A percentile compares a stretch with the other conserved stretches of the same genome.
Evolutionary conservation across 345 rosid genomes (phyloP).

Genomic region (Noccaea caerulescens): DNA sequence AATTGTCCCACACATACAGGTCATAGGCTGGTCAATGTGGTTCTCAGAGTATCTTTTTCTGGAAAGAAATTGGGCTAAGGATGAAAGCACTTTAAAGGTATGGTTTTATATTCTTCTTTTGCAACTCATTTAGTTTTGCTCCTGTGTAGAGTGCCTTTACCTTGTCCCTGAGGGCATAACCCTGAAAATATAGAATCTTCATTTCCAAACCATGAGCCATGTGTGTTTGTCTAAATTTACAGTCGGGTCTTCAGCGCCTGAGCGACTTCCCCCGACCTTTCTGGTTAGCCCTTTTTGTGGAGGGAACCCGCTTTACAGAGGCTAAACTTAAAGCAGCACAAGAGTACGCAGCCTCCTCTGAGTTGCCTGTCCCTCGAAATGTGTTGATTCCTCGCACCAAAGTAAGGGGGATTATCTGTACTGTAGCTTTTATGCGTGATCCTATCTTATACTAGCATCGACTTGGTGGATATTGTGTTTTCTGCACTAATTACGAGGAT

Average conservation of each 20-base stretch:
- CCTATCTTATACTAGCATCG: neutral
- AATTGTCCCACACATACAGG: conserved; percentile 52
- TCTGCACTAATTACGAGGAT: conserved; percentile 7
- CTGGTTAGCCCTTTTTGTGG: conserved; percentile 98
- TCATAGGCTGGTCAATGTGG: conserved; percentile 99
- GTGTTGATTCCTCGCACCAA: conserved; percentile 97
- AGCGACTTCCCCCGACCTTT: conserved; percentile 87
- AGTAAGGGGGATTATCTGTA: conserved; percentile 48
- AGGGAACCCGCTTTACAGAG: conserved; percentile 96
- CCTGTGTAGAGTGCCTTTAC: neutral
- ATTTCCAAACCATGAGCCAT: neutral
- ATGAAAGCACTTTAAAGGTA: conserved; percentile 73
- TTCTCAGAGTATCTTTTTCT: conserved; percentile 94
- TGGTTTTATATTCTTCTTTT: conserved; percentile 15
- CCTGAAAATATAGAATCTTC: conserved; percentile 23
- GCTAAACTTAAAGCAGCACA: conserved; percentile 96
- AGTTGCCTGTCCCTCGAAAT: conserved; percentile 86
- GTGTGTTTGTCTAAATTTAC: conserved; percentile 45
- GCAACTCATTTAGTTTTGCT: conserved; percentile 23
- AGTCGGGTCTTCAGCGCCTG: conserved; percentile 83
- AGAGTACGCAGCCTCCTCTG: conserved; percentile 81
- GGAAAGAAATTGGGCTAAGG: conserved; percentile 94
- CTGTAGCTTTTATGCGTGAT: conserved; percentile 11
- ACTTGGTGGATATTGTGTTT: conserved; percentile 16
- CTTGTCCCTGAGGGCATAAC: neutral